Percentiles rank a stretch among this genome's conserved stretches.
These are phyloP conservation scores for Wallacemonas collosoma DNA, from an alignment of 208 protist species.

Conservation along the genomic window DNA sequence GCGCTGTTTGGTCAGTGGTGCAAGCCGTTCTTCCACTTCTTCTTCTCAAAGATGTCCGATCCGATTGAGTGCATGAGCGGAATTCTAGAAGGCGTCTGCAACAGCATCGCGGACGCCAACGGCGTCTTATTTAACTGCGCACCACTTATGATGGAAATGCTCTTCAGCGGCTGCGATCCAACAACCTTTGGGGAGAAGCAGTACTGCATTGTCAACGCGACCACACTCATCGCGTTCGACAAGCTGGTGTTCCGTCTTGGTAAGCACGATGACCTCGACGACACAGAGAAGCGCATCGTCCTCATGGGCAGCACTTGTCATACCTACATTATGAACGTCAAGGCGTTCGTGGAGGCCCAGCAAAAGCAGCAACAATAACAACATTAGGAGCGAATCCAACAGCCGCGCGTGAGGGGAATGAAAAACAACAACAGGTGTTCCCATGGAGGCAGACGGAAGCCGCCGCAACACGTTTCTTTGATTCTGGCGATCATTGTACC, in stretches of 20 bases:
- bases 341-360: conserved; percentile 49
- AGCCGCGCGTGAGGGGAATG: no score
- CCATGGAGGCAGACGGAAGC: no score
- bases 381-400: background rate
- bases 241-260: conserved; percentile 17
- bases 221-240: conserved; percentile 73
- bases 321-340: conserved; percentile 64
- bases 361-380: background rate
- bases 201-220: conserved; percentile 81
- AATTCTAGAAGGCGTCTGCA: conserved; percentile 67
- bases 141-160: conserved; percentile 58
- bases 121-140: conserved; percentile 56
- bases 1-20: conserved; percentile 74
- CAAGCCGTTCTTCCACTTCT: conserved; percentile 63
- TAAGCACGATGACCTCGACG: conserved; percentile 23
- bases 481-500: no score
- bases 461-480: no score
- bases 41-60: conserved; percentile 37
- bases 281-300: conserved; percentile 52
- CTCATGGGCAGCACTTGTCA: conserved; percentile 58
- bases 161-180: conserved; percentile 77
- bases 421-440: no score
- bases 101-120: conserved; percentile 37
- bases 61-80: conserved; percentile 66
- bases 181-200: conserved; percentile 68